Base-by-base conservation (phyloP, 768 basidiomycete genomes). In the Boletus vermiculosoides region DNA sequence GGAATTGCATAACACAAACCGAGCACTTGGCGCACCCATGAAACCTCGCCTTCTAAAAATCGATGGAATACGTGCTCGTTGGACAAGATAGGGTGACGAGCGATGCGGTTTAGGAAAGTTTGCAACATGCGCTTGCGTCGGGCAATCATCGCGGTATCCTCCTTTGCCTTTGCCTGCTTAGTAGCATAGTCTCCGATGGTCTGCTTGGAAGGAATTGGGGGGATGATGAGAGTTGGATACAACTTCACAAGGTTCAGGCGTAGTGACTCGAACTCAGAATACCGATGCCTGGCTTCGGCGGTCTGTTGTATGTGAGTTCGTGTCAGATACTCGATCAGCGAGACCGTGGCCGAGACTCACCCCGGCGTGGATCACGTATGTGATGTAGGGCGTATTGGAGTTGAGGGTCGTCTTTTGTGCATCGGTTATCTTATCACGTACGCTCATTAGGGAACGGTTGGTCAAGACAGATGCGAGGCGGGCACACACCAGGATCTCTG, bases 161-260 rank as follows among this genome's bases (percentile, higher is more conserved):
- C 97, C 68, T 96, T 98, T 23, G 96, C 97, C 73, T 96, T 97
- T 15, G 83, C 87, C 67, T 94, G 94, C 73, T 98, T 98, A 59
- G 94, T 88, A 2, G 97, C 97, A 77, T 99, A 99, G 66, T 98
- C 97, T 9, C 92, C 85, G 39, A 99, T 79, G 1, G 90, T 89
- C 74, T 98, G 94, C 74, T 99, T 98, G 1, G 92, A 94, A 3
- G 97, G 97, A 51, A 99, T 97, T 42, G 97, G 97, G 3, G 97
- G 96, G 58, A 99, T 88, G 66, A 99, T 98, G 63, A 95, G 76
- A 10, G 95, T 97, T 0, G 97, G 97, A 71, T 99, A 97, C 45
- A 99, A 80, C 66, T 86, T 93, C 50, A 85, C 80, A 47, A 99
- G 83, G 59, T 81, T 89, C 51, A 82, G 80, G 50, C 97, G 86